Conservation (phyloP, 805 yeast genomes). For the Ogataea glucozyma region DNA sequence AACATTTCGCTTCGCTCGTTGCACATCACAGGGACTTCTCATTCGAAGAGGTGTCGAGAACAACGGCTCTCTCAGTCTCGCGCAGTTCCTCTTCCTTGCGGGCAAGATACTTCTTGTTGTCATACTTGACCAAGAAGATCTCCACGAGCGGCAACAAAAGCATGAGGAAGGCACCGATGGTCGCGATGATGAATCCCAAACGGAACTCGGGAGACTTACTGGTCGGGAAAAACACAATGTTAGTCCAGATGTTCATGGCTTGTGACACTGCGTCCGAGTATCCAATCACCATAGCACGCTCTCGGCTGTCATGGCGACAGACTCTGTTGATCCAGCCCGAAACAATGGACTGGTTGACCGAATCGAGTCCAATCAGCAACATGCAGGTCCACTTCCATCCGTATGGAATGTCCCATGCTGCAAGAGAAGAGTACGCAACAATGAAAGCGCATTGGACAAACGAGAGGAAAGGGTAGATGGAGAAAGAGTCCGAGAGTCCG, state of each 20-base stretch:
- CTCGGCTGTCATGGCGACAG: constrained; percentile 55
- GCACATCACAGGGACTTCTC: neutral
- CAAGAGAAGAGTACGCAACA: constrained; percentile 39
- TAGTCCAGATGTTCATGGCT: constrained; percentile 48
- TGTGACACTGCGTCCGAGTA: constrained; percentile 39
- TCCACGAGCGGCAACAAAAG: constrained; percentile 36
- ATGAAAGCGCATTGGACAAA: constrained; percentile 36
- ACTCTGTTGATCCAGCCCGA: constrained; percentile 44
- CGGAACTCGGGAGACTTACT: constrained; percentile 41
- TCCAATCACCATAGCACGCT: constrained; percentile 60
- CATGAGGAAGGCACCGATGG: constrained; percentile 39
- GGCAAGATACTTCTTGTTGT: constrained; percentile 22
- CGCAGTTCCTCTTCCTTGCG: constrained; percentile 15
- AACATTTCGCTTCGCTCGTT: too few relatives aligned
- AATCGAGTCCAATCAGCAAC: constrained; percentile 38
- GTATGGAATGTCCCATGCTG: constrained; percentile 43
- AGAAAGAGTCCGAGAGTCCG: constrained; percentile 39
- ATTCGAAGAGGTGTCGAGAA: neutral
- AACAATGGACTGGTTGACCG: constrained; percentile 40
- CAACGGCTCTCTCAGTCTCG: neutral
- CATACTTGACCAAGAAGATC: constrained; percentile 32
- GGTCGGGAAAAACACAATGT: constrained; percentile 45
- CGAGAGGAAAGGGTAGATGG: constrained; percentile 40
- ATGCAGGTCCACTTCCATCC: constrained; percentile 44
- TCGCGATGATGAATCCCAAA: constrained; percentile 39